phyloP scores from a whole-genome alignment of 1,284 basidiomycete genomes.

The Irpex sp. region DNA sequence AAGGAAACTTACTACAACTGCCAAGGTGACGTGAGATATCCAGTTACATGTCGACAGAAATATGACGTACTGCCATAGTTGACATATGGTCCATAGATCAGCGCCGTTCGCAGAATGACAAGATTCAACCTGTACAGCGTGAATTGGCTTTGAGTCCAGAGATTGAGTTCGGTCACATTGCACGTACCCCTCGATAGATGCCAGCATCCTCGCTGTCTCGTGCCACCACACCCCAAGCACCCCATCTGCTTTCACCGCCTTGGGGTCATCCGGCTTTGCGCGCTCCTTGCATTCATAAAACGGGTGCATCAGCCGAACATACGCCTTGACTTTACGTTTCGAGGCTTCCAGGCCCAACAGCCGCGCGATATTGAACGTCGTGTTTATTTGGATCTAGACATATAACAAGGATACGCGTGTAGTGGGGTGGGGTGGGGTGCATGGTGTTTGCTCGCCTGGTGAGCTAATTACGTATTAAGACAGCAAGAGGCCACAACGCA shows the following conservation, averaged over 20 bases:
- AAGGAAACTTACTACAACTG: conserved; percentile 56
- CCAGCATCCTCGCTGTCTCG: conserved; percentile 75
- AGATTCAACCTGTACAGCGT: conserved; percentile 62
- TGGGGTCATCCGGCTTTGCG: conserved; percentile 65
- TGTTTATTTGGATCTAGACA: conserved; percentile 69
- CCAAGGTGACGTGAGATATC: background rate
- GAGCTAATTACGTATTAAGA: background rate
- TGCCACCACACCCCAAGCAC: conserved; percentile 88
- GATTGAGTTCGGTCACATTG: background rate
- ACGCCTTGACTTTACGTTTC: conserved; percentile 66
- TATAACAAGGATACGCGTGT: conserved; percentile 7
- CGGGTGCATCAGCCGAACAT: conserved; percentile 77
- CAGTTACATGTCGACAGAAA: background rate
- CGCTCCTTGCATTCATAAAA: conserved; percentile 80
- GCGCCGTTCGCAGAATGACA: conserved; percentile 70
- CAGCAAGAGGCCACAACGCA: conserved; percentile 26
- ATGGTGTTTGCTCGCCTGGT: too few species aligned
- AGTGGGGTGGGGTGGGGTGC: background rate
- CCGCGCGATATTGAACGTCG: conserved; percentile 72
- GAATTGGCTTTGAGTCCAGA: background rate
- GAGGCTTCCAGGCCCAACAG: conserved; percentile 68
- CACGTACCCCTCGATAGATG: conserved; percentile 66
- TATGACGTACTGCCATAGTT: conserved; percentile 46
- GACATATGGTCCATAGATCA: conserved; percentile 74
- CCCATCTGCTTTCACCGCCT: conserved; percentile 71